A percentile compares a stretch with the other conserved stretches of the same genome.
Conservation (phyloP, 306 rosid species). For the Malus sylvestris region DNA sequence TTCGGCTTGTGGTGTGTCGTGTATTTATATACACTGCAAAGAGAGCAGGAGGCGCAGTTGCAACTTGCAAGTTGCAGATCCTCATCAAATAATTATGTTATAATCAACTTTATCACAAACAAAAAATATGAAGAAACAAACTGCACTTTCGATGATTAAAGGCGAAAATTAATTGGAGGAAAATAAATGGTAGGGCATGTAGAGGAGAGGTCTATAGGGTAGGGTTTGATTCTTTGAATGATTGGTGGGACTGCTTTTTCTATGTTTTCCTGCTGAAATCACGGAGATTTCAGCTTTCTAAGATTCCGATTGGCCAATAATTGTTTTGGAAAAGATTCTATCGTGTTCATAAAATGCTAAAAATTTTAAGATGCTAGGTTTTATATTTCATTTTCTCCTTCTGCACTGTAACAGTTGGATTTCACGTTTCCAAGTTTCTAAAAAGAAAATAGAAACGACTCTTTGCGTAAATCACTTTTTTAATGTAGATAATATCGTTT, state of each 20-base stretch:
- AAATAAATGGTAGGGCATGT: no score
- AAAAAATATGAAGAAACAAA: not conserved
- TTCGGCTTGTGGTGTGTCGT: not conserved
- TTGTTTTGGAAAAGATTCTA: not conserved
- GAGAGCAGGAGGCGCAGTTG: not conserved
- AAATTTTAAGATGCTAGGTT: no score
- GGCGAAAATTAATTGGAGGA: not conserved
- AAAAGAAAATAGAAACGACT: no score
- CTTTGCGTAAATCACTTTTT: no score
- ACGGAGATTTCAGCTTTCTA: conserved; percentile 22
- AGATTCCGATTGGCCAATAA: conserved; percentile 17
- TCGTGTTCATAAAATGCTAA: not conserved
- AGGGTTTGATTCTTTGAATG: not conserved
- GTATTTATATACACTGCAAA: not conserved
- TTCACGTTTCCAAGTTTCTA: no score
- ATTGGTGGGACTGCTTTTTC: not conserved
- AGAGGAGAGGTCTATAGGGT: not conserved
- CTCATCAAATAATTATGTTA: no score
- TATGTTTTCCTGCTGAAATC: conserved; percentile 16
- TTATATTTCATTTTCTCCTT: no score
- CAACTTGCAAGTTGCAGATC: not conserved
- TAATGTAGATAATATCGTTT: no score
- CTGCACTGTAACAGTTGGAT: no score
- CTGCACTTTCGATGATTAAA: not conserved
- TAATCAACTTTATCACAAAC: not conserved